Conservation (phyloP, 1,284 basidiomycete species). For the Peniophora sp. region DNA sequence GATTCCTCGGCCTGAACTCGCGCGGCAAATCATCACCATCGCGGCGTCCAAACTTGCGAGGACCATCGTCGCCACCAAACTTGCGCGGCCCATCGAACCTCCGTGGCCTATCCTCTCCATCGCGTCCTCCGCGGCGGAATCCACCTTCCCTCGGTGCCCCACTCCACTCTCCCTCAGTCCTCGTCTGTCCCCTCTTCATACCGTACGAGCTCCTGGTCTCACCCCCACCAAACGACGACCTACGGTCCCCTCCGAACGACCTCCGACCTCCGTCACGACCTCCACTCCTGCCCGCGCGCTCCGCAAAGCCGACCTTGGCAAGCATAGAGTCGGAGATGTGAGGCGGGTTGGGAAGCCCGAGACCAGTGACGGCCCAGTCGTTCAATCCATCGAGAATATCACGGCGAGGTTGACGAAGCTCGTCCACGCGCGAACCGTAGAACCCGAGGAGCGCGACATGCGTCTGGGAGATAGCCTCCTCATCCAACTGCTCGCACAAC, state of each 20-base stretch:
- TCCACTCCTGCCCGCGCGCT: not conserved
- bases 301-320: constrained; percentile 23
- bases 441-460: constrained; percentile 73
- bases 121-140: too few species aligned
- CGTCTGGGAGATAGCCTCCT: constrained; percentile 52
- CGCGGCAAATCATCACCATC: too few species aligned
- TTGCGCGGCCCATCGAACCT: too few species aligned
- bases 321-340: constrained; percentile 43
- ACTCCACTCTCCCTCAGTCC: not conserved
- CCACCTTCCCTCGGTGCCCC: too few species aligned
- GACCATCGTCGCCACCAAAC: too few species aligned
- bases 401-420: constrained; percentile 39
- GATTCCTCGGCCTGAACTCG: too few species aligned
- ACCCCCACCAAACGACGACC: constrained; percentile 4
- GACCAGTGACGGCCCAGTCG: constrained; percentile 54
- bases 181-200: not conserved
- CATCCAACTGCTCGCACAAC: constrained; percentile 33
- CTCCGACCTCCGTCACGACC: not conserved
- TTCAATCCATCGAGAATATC: constrained; percentile 58
- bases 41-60: too few species aligned
- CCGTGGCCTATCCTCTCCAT: too few species aligned
- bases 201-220: constrained; percentile 2
- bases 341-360: constrained; percentile 42
- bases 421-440: constrained; percentile 50
- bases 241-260: not conserved